Evolutionary conservation across 1,284 basidiomycete genomes (phyloP).

Genomic region (Grifola frondosa): DNA sequence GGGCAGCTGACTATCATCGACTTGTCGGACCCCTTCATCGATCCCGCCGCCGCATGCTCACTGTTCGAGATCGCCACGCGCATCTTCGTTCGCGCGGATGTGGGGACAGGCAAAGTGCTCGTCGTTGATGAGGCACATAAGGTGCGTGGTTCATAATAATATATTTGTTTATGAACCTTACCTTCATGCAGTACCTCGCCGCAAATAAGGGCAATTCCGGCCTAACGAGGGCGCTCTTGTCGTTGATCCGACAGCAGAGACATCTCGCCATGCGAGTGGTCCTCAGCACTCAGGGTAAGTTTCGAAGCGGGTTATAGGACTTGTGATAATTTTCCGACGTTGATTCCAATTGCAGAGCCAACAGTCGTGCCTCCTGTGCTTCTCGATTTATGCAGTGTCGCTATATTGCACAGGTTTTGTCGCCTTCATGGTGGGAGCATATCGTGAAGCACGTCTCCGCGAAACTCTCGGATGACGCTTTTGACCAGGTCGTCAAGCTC

Average conservation of each 20-base stretch:
- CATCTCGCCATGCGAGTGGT: conserved; percentile 34
- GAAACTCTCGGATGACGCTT: conserved; percentile 51
- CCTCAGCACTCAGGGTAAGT: conserved; percentile 31
- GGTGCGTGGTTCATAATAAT: conserved; percentile 33
- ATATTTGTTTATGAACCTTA: neutral
- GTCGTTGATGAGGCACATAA: conserved; percentile 74
- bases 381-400: conserved; percentile 58
- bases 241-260: conserved; percentile 36
- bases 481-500: conserved; percentile 56
- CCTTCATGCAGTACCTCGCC: conserved; percentile 23
- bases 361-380: conserved; percentile 62
- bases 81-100: conserved; percentile 55
- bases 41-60: conserved; percentile 59
- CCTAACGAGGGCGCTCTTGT: conserved; percentile 30
- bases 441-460: conserved; percentile 58
- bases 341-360: too few species aligned
- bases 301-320: too few species aligned
- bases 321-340: too few species aligned
- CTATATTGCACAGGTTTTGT: conserved; percentile 62
- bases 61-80: conserved; percentile 65
- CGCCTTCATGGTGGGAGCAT: conserved; percentile 65
- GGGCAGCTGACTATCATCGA: conserved; percentile 32
- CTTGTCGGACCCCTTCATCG: conserved; percentile 67
- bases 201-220: conserved; percentile 20
- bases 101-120: conserved; percentile 60